phyloP scores from a whole-genome alignment of 2,329 filamentous ascomycete genomes.

The Arthroderma uncinatum region DNA sequence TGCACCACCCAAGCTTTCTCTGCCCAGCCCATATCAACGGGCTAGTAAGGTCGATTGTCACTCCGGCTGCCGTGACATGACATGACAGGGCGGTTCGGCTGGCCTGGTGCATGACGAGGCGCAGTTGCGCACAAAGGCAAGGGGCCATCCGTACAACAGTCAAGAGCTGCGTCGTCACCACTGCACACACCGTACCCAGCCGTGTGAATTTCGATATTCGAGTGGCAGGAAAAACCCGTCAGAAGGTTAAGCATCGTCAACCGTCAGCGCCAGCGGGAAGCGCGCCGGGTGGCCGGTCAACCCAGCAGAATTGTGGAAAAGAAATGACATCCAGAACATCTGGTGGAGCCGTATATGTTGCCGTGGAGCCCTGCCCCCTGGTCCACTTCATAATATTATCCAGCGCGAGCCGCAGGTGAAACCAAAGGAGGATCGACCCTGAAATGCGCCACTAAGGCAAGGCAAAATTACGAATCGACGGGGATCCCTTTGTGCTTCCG shows the following conservation, averaged over 20 bases:
- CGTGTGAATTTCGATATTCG: not conserved
- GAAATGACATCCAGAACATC: not conserved
- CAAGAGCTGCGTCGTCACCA: not conserved
- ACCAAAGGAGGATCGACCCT: not conserved
- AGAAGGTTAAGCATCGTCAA: not conserved
- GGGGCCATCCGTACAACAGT: not conserved
- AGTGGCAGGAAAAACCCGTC: too few relatives aligned
- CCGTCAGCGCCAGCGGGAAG: not conserved
- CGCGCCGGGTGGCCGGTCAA: not conserved
- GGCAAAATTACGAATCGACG: not conserved
- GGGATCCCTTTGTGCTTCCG: not conserved
- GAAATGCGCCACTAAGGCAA: not conserved
- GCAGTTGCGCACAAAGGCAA: not conserved
- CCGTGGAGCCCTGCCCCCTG: not conserved
- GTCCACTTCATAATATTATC: constrained; percentile 2
- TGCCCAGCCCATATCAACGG: too few relatives aligned
- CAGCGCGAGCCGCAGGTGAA: not conserved
- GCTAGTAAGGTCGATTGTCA: not conserved
- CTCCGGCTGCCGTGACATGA: not conserved
- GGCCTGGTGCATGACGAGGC: not conserved
- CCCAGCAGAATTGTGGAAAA: not conserved
- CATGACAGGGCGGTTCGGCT: not conserved
- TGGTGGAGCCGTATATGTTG: not conserved
- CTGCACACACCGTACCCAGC: not conserved
- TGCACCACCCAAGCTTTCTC: not conserved